phyloP scores from a whole-genome alignment of 169 alveolate genomes.

The Plasmodium fragile region DNA sequence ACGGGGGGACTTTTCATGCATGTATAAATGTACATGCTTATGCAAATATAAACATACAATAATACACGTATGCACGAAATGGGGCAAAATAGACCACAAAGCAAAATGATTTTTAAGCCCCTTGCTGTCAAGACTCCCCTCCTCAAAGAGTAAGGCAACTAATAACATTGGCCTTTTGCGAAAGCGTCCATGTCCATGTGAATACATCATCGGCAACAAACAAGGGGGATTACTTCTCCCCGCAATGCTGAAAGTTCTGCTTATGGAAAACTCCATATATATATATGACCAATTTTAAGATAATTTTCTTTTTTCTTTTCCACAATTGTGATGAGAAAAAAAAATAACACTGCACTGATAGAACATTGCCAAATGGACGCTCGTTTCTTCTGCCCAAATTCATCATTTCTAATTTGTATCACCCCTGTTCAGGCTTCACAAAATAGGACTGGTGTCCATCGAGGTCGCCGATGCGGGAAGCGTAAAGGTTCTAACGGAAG shows the following conservation, averaged over 20 bases:
- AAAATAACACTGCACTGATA: not conserved
- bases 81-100: not conserved
- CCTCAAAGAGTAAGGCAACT: constrained; percentile 15
- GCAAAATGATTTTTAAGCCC: constrained; percentile 39
- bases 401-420: not conserved
- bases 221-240: not conserved
- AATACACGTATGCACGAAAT: not conserved
- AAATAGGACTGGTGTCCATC: constrained; percentile 63
- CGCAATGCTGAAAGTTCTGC: not conserved
- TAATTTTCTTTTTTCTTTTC: constrained; percentile 1
- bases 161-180: not conserved
- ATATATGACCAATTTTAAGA: not conserved
- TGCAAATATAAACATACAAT: not conserved
- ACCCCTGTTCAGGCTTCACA: constrained; percentile 18
- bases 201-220: not conserved
- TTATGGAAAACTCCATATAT: not conserved
- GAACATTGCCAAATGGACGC: not conserved
- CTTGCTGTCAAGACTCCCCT: constrained; percentile 31
- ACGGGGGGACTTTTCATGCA: not conserved
- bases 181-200: not conserved
- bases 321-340: not conserved
- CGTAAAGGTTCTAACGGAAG: constrained; percentile 20
- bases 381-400: not conserved
- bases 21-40: not conserved
- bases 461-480: constrained; percentile 19